Percentiles rank a stretch among this genome's conserved stretches.
Conservation (phyloP, 257 asterid genomes). For the Przewalskia tangutica region DNA sequence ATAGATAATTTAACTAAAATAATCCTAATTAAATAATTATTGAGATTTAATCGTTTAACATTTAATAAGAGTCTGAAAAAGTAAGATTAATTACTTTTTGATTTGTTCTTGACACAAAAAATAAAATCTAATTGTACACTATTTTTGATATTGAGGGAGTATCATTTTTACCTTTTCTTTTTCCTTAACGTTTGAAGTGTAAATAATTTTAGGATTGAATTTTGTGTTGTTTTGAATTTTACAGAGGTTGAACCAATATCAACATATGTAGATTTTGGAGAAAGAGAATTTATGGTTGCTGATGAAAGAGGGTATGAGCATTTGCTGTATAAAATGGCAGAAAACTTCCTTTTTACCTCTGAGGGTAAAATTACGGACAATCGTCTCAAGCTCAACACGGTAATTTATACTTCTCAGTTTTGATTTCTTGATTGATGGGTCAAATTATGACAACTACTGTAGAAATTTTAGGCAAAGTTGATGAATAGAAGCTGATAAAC, state of each 20-base stretch:
- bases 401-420: slow-evolving; percentile 9
- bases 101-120: too few relatives aligned
- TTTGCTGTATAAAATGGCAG: slow-evolving; percentile 65
- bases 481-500: neutral
- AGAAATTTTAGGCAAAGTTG: slow-evolving; percentile 4
- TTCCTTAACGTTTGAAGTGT: neutral
- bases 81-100: too few relatives aligned
- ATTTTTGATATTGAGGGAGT: too few relatives aligned
- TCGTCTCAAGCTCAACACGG: slow-evolving; percentile 78
- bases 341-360: slow-evolving; percentile 42
- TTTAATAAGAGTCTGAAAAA: too few relatives aligned
- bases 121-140: too few relatives aligned
- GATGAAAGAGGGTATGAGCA: slow-evolving; percentile 92
- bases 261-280: slow-evolving; percentile 82
- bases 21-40: too few relatives aligned
- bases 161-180: neutral
- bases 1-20: too few relatives aligned
- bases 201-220: too few relatives aligned
- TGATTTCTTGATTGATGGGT: neutral
- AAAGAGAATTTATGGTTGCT: slow-evolving; percentile 70
- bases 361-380: slow-evolving; percentile 54
- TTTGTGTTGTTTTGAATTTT: slow-evolving; percentile 1
- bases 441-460: neutral
- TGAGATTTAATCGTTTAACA: too few relatives aligned
- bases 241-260: slow-evolving; percentile 94